Percentiles rank a stretch among this genome's conserved stretches.
phyloP scores from a whole-genome alignment of 768 basidiomycete genomes.

The Mycena olivaceomarginata region DNA sequence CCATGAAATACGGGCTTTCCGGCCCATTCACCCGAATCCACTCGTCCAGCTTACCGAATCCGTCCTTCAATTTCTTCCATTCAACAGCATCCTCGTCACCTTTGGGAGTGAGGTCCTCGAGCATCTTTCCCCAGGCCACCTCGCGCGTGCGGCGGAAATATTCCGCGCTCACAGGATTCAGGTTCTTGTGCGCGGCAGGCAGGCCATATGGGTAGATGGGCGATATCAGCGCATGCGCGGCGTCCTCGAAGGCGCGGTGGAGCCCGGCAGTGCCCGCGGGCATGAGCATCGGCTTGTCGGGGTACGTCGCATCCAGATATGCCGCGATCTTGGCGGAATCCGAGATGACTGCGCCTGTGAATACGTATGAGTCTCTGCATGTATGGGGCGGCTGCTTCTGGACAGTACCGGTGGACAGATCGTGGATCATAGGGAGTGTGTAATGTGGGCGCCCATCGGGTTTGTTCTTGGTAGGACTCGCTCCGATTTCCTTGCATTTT shows the following conservation, averaged over 20 bases:
- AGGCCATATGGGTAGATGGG: constrained; percentile 36
- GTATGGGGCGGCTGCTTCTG: not conserved
- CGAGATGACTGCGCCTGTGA: constrained; percentile 48
- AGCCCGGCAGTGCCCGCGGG: constrained; percentile 49
- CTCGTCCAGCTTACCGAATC: constrained; percentile 19
- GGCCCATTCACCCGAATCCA: constrained; percentile 23
- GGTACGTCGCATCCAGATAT: constrained; percentile 51
- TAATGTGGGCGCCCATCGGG: constrained; percentile 50
- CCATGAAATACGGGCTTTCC: constrained; percentile 1
- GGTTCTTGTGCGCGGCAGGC: constrained; percentile 37
- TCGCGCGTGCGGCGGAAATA: constrained; percentile 59
- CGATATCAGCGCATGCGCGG: constrained; percentile 11
- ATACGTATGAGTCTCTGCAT: not conserved
- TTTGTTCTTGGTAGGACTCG: constrained; percentile 48
- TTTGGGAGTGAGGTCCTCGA: constrained; percentile 56
- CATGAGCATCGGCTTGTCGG: constrained; percentile 56
- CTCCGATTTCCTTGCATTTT: constrained; percentile 52
- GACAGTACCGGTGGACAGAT: constrained; percentile 55
- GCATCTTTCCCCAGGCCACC: constrained; percentile 49
- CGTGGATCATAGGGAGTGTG: constrained; percentile 64
- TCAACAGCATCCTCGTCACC: constrained; percentile 35
- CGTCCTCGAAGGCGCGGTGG: constrained; percentile 35
- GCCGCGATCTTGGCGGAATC: constrained; percentile 62
- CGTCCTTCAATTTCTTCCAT: constrained; percentile 29
- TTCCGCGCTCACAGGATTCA: constrained; percentile 55